phyloP scores from a whole-genome alignment of 345 rosid genomes.

The Hibiscus trionum region DNA sequence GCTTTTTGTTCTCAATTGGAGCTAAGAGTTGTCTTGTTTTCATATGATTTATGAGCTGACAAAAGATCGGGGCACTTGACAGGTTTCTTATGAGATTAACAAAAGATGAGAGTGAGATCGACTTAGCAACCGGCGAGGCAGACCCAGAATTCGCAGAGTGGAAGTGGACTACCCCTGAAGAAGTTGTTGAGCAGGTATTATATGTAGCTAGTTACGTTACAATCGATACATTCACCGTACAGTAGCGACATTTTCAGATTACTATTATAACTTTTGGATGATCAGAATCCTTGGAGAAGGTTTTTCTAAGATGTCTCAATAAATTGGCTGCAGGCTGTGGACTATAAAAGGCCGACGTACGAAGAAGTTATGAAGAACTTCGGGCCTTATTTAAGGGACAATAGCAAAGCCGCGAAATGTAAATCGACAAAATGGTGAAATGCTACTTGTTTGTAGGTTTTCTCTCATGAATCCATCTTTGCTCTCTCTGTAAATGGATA shows the following conservation, averaged over 20 bases:
- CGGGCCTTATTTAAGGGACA: conserved; percentile 48
- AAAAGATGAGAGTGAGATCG: conserved; percentile 70
- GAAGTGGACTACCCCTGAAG: conserved; percentile 87
- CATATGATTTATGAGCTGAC: neutral
- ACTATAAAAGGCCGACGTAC: conserved; percentile 93
- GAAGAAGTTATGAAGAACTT: conserved; percentile 85
- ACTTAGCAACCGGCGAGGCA: conserved; percentile 63
- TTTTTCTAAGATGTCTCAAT: neutral
- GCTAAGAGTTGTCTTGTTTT: too few species aligned
- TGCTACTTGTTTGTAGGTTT: neutral
- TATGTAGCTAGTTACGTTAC: neutral
- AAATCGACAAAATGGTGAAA: conserved; percentile 87
- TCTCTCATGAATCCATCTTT: conserved; percentile 12
- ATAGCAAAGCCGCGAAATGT: conserved; percentile 67
- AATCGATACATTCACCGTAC: neutral
- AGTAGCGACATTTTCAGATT: neutral
- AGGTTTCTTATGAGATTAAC: conserved; percentile 88
- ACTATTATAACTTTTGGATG: neutral
- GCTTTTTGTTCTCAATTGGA: too few species aligned
- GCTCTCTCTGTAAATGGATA: conserved; percentile 29
- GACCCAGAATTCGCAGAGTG: conserved; percentile 92
- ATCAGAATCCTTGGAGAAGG: neutral
- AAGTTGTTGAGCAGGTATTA: conserved; percentile 65
- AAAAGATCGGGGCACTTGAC: conserved; percentile 3
- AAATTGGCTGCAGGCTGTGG: conserved; percentile 63